Percentiles rank a stretch among this genome's conserved stretches.
Evolutionary conservation across 805 yeast genomes (phyloP).

Genomic region (Myxozyma vanderwaltii): DNA sequence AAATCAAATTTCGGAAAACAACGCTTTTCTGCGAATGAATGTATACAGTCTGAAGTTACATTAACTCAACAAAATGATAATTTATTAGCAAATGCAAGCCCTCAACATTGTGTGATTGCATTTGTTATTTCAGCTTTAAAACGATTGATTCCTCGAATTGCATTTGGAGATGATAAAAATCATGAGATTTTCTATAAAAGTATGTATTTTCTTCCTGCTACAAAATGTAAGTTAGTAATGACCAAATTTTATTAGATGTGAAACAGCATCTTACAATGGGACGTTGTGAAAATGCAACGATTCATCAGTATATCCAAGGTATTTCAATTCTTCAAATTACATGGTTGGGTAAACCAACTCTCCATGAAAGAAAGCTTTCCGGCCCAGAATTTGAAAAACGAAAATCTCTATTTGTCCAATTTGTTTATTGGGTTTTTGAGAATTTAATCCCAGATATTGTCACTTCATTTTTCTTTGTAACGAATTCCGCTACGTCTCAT

Average conservation of each 20-base stretch:
- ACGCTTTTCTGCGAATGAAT: no score
- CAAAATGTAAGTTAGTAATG: no score
- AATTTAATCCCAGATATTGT: slow-evolving; percentile 52
- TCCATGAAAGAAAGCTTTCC: slow-evolving; percentile 28
- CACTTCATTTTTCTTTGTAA: slow-evolving; percentile 63
- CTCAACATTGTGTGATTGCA: slow-evolving; percentile 9
- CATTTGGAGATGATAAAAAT: slow-evolving; percentile 15
- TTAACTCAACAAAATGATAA: not conserved
- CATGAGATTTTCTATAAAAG: not conserved
- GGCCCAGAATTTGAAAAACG: slow-evolving; percentile 51
- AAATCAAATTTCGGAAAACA: not conserved
- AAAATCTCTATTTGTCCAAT: slow-evolving; percentile 43
- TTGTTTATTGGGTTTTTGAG: slow-evolving; percentile 62
- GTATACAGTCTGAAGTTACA: not conserved
- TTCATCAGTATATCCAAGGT: slow-evolving; percentile 42
- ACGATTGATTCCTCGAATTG: slow-evolving; percentile 13
- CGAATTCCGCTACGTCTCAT: slow-evolving; percentile 53
- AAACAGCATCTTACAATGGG: slow-evolving; percentile 44
- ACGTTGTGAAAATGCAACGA: slow-evolving; percentile 44
- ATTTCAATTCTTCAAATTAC: slow-evolving; percentile 50
- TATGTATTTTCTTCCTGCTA: not conserved
- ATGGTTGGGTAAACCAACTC: slow-evolving; percentile 54
- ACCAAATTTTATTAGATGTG: slow-evolving; percentile 13
- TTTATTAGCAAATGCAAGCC: not conserved
- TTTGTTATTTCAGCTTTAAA: slow-evolving; percentile 13